Evolutionary conservation across 2,329 filamentous ascomycete species (phyloP), one percentile per base, ranked within the genome.

Genomic region (Penicillium palitans): DNA sequence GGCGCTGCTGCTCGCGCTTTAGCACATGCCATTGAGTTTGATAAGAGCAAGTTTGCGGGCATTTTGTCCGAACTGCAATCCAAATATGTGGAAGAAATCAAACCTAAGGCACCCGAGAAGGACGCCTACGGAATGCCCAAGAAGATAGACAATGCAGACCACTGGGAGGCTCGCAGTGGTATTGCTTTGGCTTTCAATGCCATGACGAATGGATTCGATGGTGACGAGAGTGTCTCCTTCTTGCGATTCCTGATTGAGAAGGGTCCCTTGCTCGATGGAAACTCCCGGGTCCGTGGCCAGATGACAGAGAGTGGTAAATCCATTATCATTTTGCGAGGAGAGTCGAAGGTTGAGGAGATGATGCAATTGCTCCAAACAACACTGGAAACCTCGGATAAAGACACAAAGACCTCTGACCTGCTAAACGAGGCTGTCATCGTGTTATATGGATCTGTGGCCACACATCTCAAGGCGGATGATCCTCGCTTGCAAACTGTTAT

Each of bases 391-490:
- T 90, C 92, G 3, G 91, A 95, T 73, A 90, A 89, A 71, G 89
- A 87, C 57, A 92, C 88, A 0, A 87, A 93, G 65, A 86, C 88
- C 54, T 88, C 90, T 19, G 96, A 99, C 74, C 86, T 91, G 59
- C 90, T 98, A 62, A 97, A 97, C 67, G 95, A 99, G 77, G 95
- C 96, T 19, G 93, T 99, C 52, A 93, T 99, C 66, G 95, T 99
- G 67, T 89, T 99, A 73, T 99, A 99, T 68, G 95, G 95, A 72
- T 93, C 96, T 52, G 80, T 99, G 39, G 95, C 93, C 44, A 87
- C 90, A 52, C 95, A 99, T 79, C 79, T 99, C 59, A 86, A 90
- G 65, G 77, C 87, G 8, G 91, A 92, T n/a, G 95, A 99, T 73
- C 79, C 86, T 64, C 93, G 96, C 68, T 86, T 98, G 49, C 91